Evolutionary conservation across 2,329 filamentous ascomycete genomes (phyloP), one percentile per base, ranked within the genome.

Genomic region (Colletotrichum spaethianum): DNA sequence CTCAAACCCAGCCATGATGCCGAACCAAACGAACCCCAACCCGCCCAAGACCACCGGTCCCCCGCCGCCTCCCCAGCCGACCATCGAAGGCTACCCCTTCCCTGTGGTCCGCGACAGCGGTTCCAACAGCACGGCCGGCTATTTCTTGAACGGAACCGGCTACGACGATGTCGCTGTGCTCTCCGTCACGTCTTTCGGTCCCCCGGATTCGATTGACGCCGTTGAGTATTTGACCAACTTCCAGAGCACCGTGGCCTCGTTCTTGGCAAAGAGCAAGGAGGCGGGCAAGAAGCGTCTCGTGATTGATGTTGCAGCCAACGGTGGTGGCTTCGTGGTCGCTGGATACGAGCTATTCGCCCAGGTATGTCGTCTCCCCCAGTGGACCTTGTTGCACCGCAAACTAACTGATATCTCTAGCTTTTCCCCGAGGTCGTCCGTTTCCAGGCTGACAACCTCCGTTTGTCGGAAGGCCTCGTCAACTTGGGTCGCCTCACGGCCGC

Each of bases 271-370:
- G 31, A 78, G 76, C 44, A 83, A 83, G 67, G 81, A 83, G 12
- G 84, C 83, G 1, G 87, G 86, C 68, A 91, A 90, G 80, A 90
- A 85, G 56, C 90, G 89, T 78, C 84, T 92, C 0, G 86, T 92
- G 14, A 82, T 92, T 38, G 90, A 92, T 74, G 79, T 92, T 7
- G 85, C 84, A 4, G 84, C 84, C 57, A 92, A 92, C 74, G 87
- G 85, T 2, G 90, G 90, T 52, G 90, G 90, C 31, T 85, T 84
- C 18, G 87, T 92, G 55, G 77, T 90, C 9, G 84, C 88, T n/a
- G 90, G 88, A 20, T 90, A 90, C 74, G 90, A 91, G 76, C 83
- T 92, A 33, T 91, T 92, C 81, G 87, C 88, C 64, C 81, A 87
- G 77, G 70, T 73, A 23, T 23, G 70, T 64, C 2, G 3, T 20